Evolutionary conservation across 257 asterid genomes (phyloP).

Genomic region (Thymus quinquecostatus): DNA sequence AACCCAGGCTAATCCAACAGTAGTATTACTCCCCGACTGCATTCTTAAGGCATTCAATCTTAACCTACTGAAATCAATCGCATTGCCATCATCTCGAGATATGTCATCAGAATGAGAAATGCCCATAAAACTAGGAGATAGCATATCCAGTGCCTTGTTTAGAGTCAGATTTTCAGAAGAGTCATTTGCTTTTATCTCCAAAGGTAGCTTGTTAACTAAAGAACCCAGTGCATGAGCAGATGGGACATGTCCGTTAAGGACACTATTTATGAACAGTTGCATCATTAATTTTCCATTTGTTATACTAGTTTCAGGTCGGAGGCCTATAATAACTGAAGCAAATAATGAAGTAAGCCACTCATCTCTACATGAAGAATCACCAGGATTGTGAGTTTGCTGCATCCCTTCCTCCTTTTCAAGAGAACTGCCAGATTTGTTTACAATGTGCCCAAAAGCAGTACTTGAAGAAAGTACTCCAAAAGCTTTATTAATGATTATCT

Average conservation of each 20-base stretch:
- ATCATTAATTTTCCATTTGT: slow-evolving; percentile 60
- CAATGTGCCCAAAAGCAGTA: slow-evolving; percentile 38
- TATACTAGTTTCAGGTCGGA: slow-evolving; percentile 70
- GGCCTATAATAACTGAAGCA: slow-evolving; percentile 78
- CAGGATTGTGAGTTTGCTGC: slow-evolving; percentile 35
- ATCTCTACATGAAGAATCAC: slow-evolving; percentile 45
- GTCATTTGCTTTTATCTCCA: slow-evolving; percentile 42
- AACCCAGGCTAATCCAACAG: slow-evolving; percentile 91
- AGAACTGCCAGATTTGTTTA: slow-evolving; percentile 41
- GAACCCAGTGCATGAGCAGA: slow-evolving; percentile 98
- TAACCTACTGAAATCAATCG: slow-evolving; percentile 44
- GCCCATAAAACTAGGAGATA: slow-evolving; percentile 50
- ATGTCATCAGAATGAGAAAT: slow-evolving; percentile 31
- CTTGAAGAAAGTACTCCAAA: slow-evolving; percentile 50
- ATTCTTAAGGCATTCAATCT: slow-evolving; percentile 39
- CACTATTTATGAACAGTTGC: slow-evolving; percentile 54
- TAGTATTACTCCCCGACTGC: slow-evolving; percentile 44
- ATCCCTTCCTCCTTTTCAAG: slow-evolving; percentile 34
- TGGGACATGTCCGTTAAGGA: slow-evolving; percentile 72
- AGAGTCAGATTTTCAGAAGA: slow-evolving; percentile 44
- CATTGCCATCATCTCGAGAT: slow-evolving; percentile 43
- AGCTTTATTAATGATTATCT: slow-evolving; percentile 60
- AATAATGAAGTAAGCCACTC: slow-evolving; percentile 72
- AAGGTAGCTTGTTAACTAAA: slow-evolving; percentile 86
- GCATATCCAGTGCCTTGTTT: slow-evolving; percentile 63